Percentiles rank a stretch among this genome's conserved stretches.
phyloP scores from a whole-genome alignment of 805 yeast genomes.

The Lipomyces yamanashiensis region DNA sequence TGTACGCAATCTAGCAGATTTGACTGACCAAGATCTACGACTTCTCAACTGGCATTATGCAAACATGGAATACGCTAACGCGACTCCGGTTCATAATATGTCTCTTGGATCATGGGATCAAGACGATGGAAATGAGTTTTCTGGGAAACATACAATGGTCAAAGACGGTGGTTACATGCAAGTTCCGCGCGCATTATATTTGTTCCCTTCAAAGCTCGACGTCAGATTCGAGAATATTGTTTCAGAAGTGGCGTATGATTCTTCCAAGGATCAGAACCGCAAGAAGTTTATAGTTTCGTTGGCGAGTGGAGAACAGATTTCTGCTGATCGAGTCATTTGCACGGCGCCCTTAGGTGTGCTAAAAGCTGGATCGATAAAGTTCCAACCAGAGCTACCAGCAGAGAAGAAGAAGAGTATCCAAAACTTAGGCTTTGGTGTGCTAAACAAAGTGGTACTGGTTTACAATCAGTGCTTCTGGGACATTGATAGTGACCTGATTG shows the following conservation, averaged over 20 bases:
- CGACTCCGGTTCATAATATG: constrained; percentile 45
- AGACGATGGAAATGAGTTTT: constrained; percentile 48
- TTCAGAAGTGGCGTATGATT: constrained; percentile 47
- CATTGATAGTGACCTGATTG: constrained; percentile 42
- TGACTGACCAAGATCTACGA: constrained; percentile 46
- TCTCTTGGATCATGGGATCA: constrained; percentile 51
- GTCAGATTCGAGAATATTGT: constrained; percentile 49
- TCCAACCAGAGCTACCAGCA: constrained; percentile 50
- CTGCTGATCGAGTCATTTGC: constrained; percentile 48
- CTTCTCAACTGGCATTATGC: constrained; percentile 50
- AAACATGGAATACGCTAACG: constrained; percentile 48
- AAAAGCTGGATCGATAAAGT: constrained; percentile 47
- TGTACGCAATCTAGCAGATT: constrained; percentile 42
- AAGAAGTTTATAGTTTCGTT: constrained; percentile 38
- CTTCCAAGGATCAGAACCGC: constrained; percentile 34
- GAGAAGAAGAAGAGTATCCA: constrained; percentile 49
- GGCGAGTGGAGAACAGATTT: constrained; percentile 49
- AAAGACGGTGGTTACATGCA: constrained; percentile 46
- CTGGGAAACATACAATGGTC: constrained; percentile 49
- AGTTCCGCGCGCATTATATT: constrained; percentile 47
- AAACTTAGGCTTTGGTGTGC: constrained; percentile 48
- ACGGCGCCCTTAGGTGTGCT: constrained; percentile 51
- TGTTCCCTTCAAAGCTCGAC: constrained; percentile 48
- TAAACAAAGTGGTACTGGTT: constrained; percentile 48
- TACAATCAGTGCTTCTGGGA: constrained; percentile 50